These are phyloP conservation scores for Plasmodium gallinaceum DNA, from an alignment of 169 alveolate genomes.

Conservation along the genomic window DNA sequence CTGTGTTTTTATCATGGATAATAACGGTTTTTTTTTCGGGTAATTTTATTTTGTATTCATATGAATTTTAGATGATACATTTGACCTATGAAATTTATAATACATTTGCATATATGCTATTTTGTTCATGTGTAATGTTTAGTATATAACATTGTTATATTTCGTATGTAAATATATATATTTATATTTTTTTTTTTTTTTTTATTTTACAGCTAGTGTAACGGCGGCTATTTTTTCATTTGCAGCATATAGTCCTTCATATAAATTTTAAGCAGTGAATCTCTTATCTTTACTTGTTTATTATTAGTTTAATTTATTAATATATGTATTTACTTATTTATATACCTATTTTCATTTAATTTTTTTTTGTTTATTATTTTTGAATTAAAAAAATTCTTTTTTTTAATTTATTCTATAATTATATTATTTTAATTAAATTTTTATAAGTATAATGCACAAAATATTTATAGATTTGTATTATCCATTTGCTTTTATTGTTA, in stretches of 20 bases:
- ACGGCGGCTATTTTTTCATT: slow-evolving; percentile 74
- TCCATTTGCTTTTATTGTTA: not conserved
- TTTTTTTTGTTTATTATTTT: not conserved
- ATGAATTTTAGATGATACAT: not conserved
- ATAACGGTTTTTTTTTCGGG: slow-evolving; percentile 76
- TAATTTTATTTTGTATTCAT: not conserved
- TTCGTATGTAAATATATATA: slow-evolving; percentile 4
- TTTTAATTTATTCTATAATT: not conserved
- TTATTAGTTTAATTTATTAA: not conserved
- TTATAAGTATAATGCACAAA: not conserved
- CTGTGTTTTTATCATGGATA: slow-evolving; percentile 70
- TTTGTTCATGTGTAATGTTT: not conserved
- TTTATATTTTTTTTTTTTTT: slow-evolving; percentile 36
- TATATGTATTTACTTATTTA: not conserved
- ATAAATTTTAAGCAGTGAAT: not conserved
- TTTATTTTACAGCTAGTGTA: slow-evolving; percentile 71
- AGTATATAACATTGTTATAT: not conserved
- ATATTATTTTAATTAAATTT: too few relatives aligned
- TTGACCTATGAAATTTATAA: not conserved
- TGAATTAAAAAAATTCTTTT: not conserved
- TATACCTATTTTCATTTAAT: not conserved
- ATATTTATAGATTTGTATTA: not conserved
- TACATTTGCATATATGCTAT: not conserved
- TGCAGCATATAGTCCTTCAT: slow-evolving; percentile 76
- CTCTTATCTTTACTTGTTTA: not conserved